Evolutionary conservation across 1,139 yeast genomes (phyloP), one percentile per base, ranked within the genome.

Genomic region (Trichomonascaceae sp.): DNA sequence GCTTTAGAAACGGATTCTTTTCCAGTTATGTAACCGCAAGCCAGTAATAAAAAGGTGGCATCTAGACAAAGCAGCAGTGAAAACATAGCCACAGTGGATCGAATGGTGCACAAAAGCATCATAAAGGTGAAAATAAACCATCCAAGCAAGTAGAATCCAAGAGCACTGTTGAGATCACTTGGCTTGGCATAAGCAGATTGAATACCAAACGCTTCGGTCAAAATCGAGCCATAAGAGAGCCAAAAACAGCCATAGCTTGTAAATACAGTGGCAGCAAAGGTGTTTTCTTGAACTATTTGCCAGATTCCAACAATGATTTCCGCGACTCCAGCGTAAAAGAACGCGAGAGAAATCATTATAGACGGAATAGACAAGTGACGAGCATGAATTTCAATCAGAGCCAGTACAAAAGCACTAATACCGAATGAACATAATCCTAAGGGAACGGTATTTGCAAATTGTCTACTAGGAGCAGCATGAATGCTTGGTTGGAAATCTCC

Each of bases 381-480:
- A n/a, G 88, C 87, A 30, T 77, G 76, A 7, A 79, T 76, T 60
- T 83, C 82, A 60, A 82, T 73, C 66, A 90, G 72, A 3, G 91
- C 83, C 49, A 89, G 75, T 13, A 88, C 88, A 69, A 90, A 87
- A 4, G 96, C 87, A 18, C 96, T 87, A 61, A 88, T 74, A 7
- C 95, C 96, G 66, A 90, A 89, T 3, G 88, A 95, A 51, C 83
- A 79, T 59, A 90, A 76, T 13, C 96, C 96, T 54, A 90, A 75
- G 1, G 96, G 96, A 51, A 95, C 88, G 47, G 96, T 95, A 69
- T 89, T 89, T 58, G 86, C 96, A 68, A 88, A 84, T 69, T 83
- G 78, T 69, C 86, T 82, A 50, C 79, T 75, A 36, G 95, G 83
- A 43, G 87, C 82, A 43, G 83, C 80, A 22, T 81, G 65, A 56